These are phyloP conservation scores for Bocquillonia castaneifolia DNA, from an alignment of 441 rosid genomes.

Conservation along the genomic window DNA sequence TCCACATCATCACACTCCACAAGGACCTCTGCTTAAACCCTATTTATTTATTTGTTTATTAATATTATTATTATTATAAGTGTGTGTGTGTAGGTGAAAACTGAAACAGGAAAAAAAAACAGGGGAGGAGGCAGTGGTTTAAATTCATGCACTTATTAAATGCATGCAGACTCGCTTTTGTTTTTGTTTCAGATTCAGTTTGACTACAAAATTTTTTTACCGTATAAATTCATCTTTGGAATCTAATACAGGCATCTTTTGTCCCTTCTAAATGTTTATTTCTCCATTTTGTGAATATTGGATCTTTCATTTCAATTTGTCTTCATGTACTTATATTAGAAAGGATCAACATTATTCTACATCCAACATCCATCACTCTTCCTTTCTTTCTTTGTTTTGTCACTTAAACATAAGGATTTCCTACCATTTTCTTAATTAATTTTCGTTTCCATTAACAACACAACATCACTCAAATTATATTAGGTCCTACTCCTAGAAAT, in stretches of 20 bases:
- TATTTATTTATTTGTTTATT: too few relatives aligned
- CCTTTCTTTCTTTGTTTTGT: too few relatives aligned
- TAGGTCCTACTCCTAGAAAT: too few relatives aligned
- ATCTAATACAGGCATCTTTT: not conserved
- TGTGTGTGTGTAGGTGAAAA: too few relatives aligned
- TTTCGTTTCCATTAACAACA: too few relatives aligned
- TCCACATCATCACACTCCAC: slow-evolving; percentile 24
- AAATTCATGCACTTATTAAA: not conserved
- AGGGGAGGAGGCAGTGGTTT: not conserved
- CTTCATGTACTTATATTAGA: not conserved
- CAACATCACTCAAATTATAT: too few relatives aligned
- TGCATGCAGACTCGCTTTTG: not conserved
- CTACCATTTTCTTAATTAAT: too few relatives aligned
- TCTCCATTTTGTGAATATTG: not conserved
- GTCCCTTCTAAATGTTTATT: not conserved
- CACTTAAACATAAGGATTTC: too few relatives aligned
- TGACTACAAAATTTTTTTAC: not conserved
- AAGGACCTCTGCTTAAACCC: too few relatives aligned
- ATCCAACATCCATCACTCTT: not conserved
- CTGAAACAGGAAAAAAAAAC: too few relatives aligned
- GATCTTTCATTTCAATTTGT: not conserved
- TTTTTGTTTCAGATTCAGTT: not conserved
- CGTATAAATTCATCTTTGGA: not conserved
- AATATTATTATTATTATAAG: too few relatives aligned
- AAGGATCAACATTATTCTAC: too few relatives aligned